Evolutionary conservation across 163 green algal genomes (phyloP).

Genomic region (Coccomyxa subellipsoidea): DNA sequence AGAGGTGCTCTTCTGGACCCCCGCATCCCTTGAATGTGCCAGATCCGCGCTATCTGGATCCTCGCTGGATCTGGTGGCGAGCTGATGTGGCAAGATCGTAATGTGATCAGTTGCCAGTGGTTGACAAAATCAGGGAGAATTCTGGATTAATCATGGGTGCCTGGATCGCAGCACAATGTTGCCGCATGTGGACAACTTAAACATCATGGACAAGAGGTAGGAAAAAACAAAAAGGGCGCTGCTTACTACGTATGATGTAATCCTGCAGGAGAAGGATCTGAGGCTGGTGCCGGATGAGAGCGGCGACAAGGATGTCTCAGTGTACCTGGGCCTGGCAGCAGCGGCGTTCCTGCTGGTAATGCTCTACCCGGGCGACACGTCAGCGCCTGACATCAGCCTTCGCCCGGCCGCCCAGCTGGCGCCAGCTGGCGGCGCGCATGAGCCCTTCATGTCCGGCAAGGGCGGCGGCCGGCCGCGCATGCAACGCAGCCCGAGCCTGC

Average conservation of each 20-base stretch:
- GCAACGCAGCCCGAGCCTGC: not conserved
- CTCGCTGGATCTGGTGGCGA: too few relatives aligned
- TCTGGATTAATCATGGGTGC: not conserved
- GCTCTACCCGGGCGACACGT: not conserved
- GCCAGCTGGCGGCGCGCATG: not conserved
- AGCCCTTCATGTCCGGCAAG: not conserved
- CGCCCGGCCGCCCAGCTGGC: not conserved
- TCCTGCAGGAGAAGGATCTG: conserved; percentile 6
- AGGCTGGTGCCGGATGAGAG: not conserved
- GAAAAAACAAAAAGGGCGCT: too few relatives aligned
- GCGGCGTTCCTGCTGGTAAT: conserved; percentile 3
- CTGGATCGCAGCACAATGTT: too few relatives aligned
- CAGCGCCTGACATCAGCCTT: not conserved
- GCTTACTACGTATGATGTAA: not conserved
- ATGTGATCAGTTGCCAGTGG: too few relatives aligned
- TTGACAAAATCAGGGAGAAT: too few relatives aligned
- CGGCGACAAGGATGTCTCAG: not conserved
- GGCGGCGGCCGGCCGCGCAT: not conserved
- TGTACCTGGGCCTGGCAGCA: conserved; percentile 9
- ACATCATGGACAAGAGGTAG: too few relatives aligned
- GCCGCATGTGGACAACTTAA: too few relatives aligned
- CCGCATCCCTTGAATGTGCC: too few relatives aligned
- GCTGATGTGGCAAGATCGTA: too few relatives aligned
- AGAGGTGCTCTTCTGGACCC: not conserved
- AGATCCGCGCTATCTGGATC: too few relatives aligned